Base-by-base conservation (phyloP, 495 filamentous ascomycete species). In the Penicillium taxi region DNA sequence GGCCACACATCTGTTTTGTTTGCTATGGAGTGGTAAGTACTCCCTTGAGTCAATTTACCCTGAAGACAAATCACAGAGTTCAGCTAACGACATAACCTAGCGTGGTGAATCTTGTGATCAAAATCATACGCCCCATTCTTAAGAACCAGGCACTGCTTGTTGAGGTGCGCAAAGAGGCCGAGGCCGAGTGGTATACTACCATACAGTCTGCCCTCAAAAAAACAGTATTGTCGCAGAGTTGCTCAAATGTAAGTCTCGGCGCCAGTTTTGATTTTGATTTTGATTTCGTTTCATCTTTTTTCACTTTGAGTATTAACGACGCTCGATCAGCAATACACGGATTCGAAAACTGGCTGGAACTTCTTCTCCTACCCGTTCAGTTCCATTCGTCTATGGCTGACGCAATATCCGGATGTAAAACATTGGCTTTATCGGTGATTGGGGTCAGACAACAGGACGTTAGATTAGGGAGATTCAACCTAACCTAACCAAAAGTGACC, bases 311-410 rank as follows among this genome's bases (percentile, higher is more conserved):
- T 1, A 14, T 23, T 36, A 8, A 36, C 12, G 9, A 14, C 26
- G 13, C 4, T 14, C 18, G 9, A 8, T 28, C 21, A 39, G 36
- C 36, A 39, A 39, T 39, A 31, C 11, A 39, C 27, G 8, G 27
- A 39, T 24, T 27, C 36, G 9, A 32, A 32, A 30, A 39, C 3
- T 32, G 36, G 36, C 7, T 39, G 36, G 36, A 39, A 39, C 19
- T 39, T 39, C 27, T 39, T 39, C 20, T 39, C 36, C 9, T 39
- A 39, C 11, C 36, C 36, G 6, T 39, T 39, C 36, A 39, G 36
- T 14, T 39, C 36, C 23, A 8, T 32, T 12, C 19, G 19, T 11
- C 25, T 39, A 16, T 39, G 36, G 36, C 11, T 24, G 22, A 24
- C 22, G 22, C 6, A 24, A 11, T 24, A 6, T 11, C 22, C 22